Conservation (phyloP, 768 basidiomycete genomes). For the Phaeotremella fagi region DNA sequence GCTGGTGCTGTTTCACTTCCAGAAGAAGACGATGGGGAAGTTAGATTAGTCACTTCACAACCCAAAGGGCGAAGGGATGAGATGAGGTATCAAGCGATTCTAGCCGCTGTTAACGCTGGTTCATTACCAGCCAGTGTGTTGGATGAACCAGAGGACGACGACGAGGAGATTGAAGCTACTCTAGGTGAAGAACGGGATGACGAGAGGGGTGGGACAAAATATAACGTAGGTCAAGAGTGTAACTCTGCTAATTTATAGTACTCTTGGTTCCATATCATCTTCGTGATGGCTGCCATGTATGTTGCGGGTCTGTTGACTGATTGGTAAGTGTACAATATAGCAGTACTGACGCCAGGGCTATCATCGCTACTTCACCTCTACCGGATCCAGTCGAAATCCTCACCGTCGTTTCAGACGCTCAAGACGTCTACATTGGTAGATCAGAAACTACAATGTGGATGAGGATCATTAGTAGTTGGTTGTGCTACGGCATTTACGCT, state of each 20-base stretch:
- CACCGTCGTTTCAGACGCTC: slow-evolving; percentile 20
- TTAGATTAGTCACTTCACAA: slow-evolving; percentile 66
- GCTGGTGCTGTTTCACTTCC: slow-evolving; percentile 61
- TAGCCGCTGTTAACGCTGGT: slow-evolving; percentile 94
- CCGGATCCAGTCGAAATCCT: slow-evolving; percentile 13
- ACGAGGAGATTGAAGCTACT: slow-evolving; percentile 50
- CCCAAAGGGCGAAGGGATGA: slow-evolving; percentile 71
- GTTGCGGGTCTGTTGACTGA: slow-evolving; percentile 95
- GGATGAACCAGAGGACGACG: slow-evolving; percentile 71
- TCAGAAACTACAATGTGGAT: slow-evolving; percentile 99
- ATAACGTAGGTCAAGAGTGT: slow-evolving; percentile 63
- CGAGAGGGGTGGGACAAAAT: slow-evolving; percentile 86
- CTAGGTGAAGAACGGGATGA: slow-evolving; percentile 78
- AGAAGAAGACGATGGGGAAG: slow-evolving; percentile 55
- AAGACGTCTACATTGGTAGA: slow-evolving; percentile 80
- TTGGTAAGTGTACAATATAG: slow-evolving; percentile 60
- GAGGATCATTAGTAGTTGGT: slow-evolving; percentile 92
- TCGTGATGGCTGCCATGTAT: slow-evolving; percentile 94
- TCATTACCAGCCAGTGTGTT: slow-evolving; percentile 91
- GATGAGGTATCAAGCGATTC: slow-evolving; percentile 84
- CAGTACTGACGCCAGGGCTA: slow-evolving; percentile 40
- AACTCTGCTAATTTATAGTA: slow-evolving; percentile 58
- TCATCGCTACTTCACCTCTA: slow-evolving; percentile 44
- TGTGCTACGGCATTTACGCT: slow-evolving; percentile 56
- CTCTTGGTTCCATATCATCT: slow-evolving; percentile 98